Base-by-base conservation (phyloP, 129 eudicot species). In the Apium graveolens region DNA sequence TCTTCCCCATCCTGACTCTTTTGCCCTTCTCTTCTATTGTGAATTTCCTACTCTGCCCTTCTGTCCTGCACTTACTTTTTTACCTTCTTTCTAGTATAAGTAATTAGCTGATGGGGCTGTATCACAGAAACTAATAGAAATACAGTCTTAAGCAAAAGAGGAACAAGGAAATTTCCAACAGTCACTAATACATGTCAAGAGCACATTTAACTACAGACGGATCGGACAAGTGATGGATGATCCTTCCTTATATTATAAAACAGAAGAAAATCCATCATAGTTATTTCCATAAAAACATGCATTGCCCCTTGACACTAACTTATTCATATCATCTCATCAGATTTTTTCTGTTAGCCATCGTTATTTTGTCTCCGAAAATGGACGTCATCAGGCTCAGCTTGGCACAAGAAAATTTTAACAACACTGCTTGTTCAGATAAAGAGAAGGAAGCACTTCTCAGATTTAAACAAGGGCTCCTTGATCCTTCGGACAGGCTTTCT, bases 361-460 rank as follows among this genome's bases (percentile, higher is more conserved):
- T 41, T 72, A 24, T 39, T 41, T 10, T 12, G 31, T 20, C 76
- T 41, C 32, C 35, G 12, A 38, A 37, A 24, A 72, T 72, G 76
- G 35, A 72, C 11, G n/a, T n/a, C 51, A 21, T 39, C 27, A 34
- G 11, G 39, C 26, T 69, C 42, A 31, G 74, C 44, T 17, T 69
- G 12, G 74, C 74, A 2, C 21, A 69, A 35, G 74, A 69, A 35
- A 35, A 0, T 69, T 7, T 35, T 29, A 65, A 20, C 38, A 63
- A 65, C 70, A 11, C 8, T 21, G 29, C 70, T 8, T 72, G 76
- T 11, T 8, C 24, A 1, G 20, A 41, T 41, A 72, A 1, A 72
- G 76, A 72, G 48, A 41, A 51, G 48, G 76, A 72, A 41, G 76
- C 76, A 16, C 76, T 72, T 72, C 32, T 72, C 49, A 20, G 51